Percentiles rank a stretch among this genome's conserved stretches.
These are phyloP conservation scores for Verticillium zaregamsianum DNA, from an alignment of 2,329 filamentous ascomycete genomes.

Conservation along the genomic window DNA sequence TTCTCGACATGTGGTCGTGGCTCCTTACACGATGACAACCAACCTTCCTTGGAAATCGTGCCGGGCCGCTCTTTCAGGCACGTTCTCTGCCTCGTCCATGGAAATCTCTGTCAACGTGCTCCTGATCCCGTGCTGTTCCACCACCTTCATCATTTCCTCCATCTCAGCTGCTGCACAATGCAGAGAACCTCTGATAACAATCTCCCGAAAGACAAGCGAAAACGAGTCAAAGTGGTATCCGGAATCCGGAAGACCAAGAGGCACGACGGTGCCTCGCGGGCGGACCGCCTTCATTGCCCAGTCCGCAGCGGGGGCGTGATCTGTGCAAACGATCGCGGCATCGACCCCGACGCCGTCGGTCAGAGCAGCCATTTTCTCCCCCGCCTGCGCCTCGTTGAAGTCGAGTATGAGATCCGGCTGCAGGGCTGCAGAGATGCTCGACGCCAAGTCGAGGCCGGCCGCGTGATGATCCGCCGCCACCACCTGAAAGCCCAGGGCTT, in stretches of 20 bases:
- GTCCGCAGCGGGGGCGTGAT: conserved; percentile 10
- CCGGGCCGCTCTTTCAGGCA: neutral
- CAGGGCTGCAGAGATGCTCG: conserved; percentile 10
- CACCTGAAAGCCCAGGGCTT: conserved; percentile 20
- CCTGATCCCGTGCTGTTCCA: neutral
- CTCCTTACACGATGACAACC: neutral
- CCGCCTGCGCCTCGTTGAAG: conserved; percentile 4
- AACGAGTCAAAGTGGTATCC: conserved; percentile 15
- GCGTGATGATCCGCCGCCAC: conserved; percentile 20
- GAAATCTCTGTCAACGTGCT: neutral
- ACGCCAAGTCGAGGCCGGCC: conserved; percentile 11
- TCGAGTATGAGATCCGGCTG: conserved; percentile 13
- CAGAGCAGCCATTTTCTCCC: conserved; percentile 11
- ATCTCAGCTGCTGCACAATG: neutral
- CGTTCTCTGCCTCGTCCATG: neutral
- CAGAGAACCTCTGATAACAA: neutral
- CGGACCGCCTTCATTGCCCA: conserved; percentile 13
- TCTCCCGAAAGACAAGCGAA: conserved; percentile 1
- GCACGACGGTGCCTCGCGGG: conserved; percentile 10
- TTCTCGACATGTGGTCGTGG: too few relatives aligned
- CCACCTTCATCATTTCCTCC: neutral
- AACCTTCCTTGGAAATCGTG: neutral
- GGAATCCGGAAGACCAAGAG: conserved; percentile 11
- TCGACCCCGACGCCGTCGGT: conserved; percentile 11
- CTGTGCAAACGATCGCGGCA: conserved; percentile 12